These are phyloP conservation scores for Termitomyces sp. DNA, from an alignment of 768 basidiomycete genomes.

Conservation along the genomic window DNA sequence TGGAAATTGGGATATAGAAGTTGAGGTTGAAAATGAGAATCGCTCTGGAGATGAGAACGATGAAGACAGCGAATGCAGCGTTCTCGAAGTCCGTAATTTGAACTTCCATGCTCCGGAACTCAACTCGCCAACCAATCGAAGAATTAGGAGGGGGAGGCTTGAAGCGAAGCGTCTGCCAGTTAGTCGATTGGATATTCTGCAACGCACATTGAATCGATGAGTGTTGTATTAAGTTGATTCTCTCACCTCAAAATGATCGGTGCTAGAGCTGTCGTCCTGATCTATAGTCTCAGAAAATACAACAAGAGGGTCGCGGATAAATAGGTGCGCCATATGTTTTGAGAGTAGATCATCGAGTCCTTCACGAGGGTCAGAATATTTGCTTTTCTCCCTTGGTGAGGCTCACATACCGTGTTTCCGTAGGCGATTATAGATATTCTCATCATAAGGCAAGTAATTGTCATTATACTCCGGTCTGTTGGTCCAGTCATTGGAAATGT, in stretches of 20 bases:
- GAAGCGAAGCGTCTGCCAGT: slow-evolving; percentile 99
- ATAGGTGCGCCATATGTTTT: slow-evolving; percentile 91
- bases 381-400: background rate
- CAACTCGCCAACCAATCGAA: slow-evolving; percentile 94
- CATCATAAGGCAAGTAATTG: slow-evolving; percentile 74
- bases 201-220: background rate
- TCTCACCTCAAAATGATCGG: slow-evolving; percentile 91
- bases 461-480: slow-evolving; percentile 97
- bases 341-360: slow-evolving; percentile 85
- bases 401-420: slow-evolving; percentile 62
- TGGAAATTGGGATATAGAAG: slow-evolving; percentile 96
- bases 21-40: slow-evolving; percentile 90
- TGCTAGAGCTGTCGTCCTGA: slow-evolving; percentile 84
- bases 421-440: slow-evolving; percentile 68
- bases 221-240: background rate
- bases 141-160: slow-evolving; percentile 96
- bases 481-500: slow-evolving; percentile 81
- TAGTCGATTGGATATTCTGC: slow-evolving; percentile 98
- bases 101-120: slow-evolving; percentile 99
- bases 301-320: slow-evolving; percentile 96
- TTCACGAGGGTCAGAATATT: slow-evolving; percentile 23
- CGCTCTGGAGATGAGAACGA: slow-evolving; percentile 90
- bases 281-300: slow-evolving; percentile 92
- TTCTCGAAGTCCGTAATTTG: slow-evolving; percentile 99
- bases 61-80: slow-evolving; percentile 92